Evolutionary conservation across 2,329 filamentous ascomycete species (phyloP).

Genomic region (Herpotrichia juniperi): DNA sequence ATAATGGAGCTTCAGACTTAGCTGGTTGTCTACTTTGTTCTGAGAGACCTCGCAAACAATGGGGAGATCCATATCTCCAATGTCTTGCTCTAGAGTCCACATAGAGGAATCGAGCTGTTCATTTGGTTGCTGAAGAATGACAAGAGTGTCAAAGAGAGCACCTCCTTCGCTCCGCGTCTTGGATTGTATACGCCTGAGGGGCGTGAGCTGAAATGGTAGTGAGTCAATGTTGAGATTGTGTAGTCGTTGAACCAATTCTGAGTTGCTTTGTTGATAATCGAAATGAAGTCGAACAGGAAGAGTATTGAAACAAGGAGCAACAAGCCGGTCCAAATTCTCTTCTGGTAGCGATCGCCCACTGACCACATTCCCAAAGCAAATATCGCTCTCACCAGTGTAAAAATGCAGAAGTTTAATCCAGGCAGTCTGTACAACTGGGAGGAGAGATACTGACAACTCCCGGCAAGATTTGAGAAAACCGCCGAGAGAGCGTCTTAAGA

Average conservation of each 20-base stretch:
- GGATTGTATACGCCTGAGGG: constrained; percentile 73
- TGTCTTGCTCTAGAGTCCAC: constrained; percentile 59
- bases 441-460: constrained; percentile 50
- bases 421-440: constrained; percentile 72
- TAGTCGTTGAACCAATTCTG: constrained; percentile 64
- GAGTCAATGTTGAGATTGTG: constrained; percentile 67
- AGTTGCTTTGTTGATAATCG: constrained; percentile 54
- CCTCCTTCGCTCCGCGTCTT: constrained; percentile 52
- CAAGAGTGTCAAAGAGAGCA: constrained; percentile 77
- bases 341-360: constrained; percentile 75
- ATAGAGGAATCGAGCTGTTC: constrained; percentile 52
- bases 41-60: constrained; percentile 78
- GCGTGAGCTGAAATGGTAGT: constrained; percentile 74
- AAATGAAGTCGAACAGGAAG: constrained; percentile 71
- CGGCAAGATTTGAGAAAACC: constrained; percentile 28
- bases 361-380: constrained; percentile 88
- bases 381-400: constrained; percentile 63
- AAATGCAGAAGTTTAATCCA: constrained; percentile 72
- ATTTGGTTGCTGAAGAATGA: constrained; percentile 75
- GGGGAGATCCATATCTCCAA: constrained; percentile 73
- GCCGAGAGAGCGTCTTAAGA: constrained; percentile 27
- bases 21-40: constrained; percentile 54
- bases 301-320: constrained; percentile 95
- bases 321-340: constrained; percentile 70
- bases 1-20: constrained; percentile 69